Evolutionary conservation across 805 yeast species (phyloP).

Genomic region (Cyberlindnera veronae): DNA sequence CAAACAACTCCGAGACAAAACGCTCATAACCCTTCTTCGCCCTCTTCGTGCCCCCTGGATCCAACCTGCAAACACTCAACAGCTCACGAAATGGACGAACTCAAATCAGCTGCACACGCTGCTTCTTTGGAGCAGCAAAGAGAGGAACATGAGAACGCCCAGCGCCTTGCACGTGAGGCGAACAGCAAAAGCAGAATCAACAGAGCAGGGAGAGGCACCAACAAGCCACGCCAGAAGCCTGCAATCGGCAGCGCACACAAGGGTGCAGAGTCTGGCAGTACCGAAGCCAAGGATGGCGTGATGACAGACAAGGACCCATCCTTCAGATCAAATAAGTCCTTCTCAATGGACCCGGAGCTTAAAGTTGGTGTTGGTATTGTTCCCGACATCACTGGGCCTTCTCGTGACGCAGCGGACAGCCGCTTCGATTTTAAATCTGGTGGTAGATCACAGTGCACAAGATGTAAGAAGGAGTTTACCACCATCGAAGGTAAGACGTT

Average conservation of each 20-base stretch:
- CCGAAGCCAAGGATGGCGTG: background rate
- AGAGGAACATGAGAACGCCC: conserved; percentile 2
- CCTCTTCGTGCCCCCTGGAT: no score
- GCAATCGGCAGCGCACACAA: background rate
- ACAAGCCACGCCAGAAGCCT: background rate
- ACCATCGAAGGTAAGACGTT: conserved; percentile 38
- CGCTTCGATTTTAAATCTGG: background rate
- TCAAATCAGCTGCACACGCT: conserved; percentile 21
- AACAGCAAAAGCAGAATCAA: background rate
- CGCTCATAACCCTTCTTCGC: no score
- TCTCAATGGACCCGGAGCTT: conserved; percentile 24
- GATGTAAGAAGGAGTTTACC: conserved; percentile 61
- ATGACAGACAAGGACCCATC: background rate
- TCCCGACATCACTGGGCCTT: conserved; percentile 23
- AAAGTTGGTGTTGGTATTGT: conserved; percentile 26
- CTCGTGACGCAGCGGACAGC: conserved; percentile 10
- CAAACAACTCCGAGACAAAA: no score
- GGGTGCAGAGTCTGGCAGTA: background rate
- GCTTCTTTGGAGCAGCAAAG: conserved; percentile 34
- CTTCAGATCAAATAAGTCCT: conserved; percentile 13
- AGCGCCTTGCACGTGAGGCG: background rate
- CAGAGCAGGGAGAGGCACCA: background rate
- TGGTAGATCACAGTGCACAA: conserved; percentile 36
- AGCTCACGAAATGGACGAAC: conserved; percentile 3
- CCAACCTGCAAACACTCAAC: no score